phyloP scores from a whole-genome alignment of 2,329 filamentous ascomycete genomes.

The Penicillium paneum region DNA sequence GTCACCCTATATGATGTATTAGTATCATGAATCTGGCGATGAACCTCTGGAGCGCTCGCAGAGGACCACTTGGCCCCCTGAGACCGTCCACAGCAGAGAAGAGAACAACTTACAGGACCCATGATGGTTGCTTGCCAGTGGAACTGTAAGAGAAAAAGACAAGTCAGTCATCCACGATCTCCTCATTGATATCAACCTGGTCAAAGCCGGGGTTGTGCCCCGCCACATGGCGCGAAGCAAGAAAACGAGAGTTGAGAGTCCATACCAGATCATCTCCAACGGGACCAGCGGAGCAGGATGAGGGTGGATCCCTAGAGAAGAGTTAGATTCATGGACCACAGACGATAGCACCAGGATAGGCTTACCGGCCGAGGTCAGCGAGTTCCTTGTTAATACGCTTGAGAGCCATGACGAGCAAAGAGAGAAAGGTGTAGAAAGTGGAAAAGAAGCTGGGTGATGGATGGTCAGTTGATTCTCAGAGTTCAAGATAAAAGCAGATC shows the following conservation, averaged over 20 bases:
- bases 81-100: background rate
- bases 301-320: conserved; percentile 82
- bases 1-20: conserved; percentile 63
- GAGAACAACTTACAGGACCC: conserved; percentile 76
- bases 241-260: conserved; percentile 3
- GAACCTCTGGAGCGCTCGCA: background rate
- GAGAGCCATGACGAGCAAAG: conserved; percentile 45
- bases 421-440: conserved; percentile 2
- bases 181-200: conserved; percentile 3
- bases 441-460: conserved; percentile 4
- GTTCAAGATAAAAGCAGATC: conserved; percentile 1
- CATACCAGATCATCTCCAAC: conserved; percentile 97
- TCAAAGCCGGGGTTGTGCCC: conserved; percentile 16
- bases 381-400: conserved; percentile 56
- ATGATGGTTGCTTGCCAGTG: conserved; percentile 99
- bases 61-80: background rate
- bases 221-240: conserved; percentile 19
- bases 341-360: conserved; percentile 9
- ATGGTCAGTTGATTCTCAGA: background rate
- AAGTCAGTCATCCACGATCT: conserved; percentile 27
- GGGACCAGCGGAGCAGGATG: conserved; percentile 95
- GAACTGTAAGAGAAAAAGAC: conserved; percentile 60
- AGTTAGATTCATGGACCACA: conserved; percentile 21
- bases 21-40: conserved; percentile 23
- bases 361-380: conserved; percentile 52